A percentile compares a stretch with the other conserved stretches of the same genome.
phyloP scores from a whole-genome alignment of 2,329 filamentous ascomycete genomes.

The Arthrobotrys conoides region DNA sequence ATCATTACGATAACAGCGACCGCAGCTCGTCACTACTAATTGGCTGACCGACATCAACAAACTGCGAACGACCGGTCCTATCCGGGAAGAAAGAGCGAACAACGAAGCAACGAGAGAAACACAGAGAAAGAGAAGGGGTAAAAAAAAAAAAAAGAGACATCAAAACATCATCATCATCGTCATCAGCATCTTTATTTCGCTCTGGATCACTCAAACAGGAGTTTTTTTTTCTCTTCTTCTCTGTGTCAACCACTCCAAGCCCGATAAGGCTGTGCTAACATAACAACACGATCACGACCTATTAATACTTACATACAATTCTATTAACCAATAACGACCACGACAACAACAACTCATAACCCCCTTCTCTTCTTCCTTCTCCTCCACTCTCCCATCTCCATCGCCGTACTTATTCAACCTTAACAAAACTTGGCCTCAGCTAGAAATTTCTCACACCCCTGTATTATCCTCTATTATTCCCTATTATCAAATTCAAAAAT shows the following conservation, averaged over 20 bases:
- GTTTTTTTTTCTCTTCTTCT: background rate
- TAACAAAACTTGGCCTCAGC: too few species aligned
- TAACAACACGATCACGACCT: slow-evolving; percentile 5
- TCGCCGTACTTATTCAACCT: background rate
- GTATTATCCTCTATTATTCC: background rate
- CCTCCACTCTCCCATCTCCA: background rate
- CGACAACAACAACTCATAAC: background rate
- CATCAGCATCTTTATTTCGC: too few species aligned
- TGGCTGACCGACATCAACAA: background rate
- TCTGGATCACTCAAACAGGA: too few species aligned
- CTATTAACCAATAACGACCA: slow-evolving; percentile 10
- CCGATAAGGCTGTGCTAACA: background rate
- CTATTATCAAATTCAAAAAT: background rate
- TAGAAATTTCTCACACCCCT: background rate
- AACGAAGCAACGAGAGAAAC: background rate
- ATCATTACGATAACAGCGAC: background rate
- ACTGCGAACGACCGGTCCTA: background rate
- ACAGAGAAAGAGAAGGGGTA: background rate
- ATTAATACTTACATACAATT: background rate
- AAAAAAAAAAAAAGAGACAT: too few species aligned
- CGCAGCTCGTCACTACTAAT: background rate
- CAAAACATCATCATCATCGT: too few species aligned
- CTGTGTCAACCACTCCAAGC: background rate
- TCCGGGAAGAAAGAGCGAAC: background rate
- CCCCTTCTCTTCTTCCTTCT: background rate